A percentile compares a stretch with the other conserved stretches of the same genome.
Evolutionary conservation across 345 rosid species (phyloP).

Genomic region (Cardamine chenopodiifolia): DNA sequence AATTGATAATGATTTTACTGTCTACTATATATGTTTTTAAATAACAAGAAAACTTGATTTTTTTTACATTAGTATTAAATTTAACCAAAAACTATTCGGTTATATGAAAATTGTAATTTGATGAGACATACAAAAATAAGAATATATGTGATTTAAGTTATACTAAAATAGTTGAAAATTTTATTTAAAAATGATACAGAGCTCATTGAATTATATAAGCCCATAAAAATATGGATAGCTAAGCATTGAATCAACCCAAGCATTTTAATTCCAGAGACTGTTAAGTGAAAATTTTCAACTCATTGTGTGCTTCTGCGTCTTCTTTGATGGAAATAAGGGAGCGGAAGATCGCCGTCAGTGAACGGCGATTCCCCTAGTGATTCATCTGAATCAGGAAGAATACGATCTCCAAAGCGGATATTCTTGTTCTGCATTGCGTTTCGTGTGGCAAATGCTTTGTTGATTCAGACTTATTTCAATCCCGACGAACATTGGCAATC

Average conservation of each 20-base stretch:
- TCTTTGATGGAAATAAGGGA: constrained; percentile 30
- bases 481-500: constrained; percentile 98
- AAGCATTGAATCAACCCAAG: no score
- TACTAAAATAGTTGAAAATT: no score
- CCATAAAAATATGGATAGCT: no score
- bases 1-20: no score
- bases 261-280: not conserved
- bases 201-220: not conserved
- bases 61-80: no score
- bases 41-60: no score
- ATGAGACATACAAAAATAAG: no score
- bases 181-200: not conserved
- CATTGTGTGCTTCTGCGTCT: not conserved
- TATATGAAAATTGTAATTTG: no score
- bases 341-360: constrained; percentile 29
- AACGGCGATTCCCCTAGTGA: not conserved
- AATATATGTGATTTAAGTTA: no score
- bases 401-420: constrained; percentile 44
- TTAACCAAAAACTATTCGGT: no score
- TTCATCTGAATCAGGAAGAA: not conserved
- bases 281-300: not conserved
- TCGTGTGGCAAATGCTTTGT: constrained; percentile 62
- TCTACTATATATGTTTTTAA: no score
- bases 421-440: constrained; percentile 60
- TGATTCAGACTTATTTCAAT: constrained; percentile 84